A percentile compares a stretch with the other conserved stretches of the same genome.
Conservation (phyloP, 2,329 filamentous ascomycete genomes). For the Penicillium glabrum region DNA sequence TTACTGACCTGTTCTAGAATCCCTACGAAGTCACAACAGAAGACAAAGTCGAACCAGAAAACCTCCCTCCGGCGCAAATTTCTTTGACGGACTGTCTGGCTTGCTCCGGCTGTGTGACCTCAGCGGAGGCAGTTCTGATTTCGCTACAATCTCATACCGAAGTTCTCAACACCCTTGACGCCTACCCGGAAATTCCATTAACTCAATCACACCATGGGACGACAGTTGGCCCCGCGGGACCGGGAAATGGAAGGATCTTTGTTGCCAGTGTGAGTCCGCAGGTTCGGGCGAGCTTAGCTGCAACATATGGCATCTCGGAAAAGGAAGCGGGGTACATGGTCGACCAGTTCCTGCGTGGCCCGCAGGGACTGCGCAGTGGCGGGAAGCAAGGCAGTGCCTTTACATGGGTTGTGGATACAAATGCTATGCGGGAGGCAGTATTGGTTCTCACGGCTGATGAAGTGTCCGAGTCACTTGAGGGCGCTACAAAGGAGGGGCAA, state of each 20-base stretch:
- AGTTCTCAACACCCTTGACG: constrained; percentile 79
- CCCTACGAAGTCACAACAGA: constrained; percentile 89
- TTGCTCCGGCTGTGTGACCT: constrained; percentile 96
- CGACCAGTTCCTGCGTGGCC: constrained; percentile 71
- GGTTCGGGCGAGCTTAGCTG: constrained; percentile 82
- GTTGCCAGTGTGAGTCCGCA: constrained; percentile 93
- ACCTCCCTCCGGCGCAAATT: constrained; percentile 78
- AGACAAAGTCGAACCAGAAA: constrained; percentile 63
- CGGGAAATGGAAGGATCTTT: constrained; percentile 68
- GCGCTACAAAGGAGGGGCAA: constrained; percentile 11
- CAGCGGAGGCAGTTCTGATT: constrained; percentile 94
- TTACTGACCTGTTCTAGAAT: constrained; percentile 44
- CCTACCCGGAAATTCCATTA: constrained; percentile 47
- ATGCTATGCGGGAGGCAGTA: constrained; percentile 75
- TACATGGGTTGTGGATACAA: constrained; percentile 88
- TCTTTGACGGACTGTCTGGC: constrained; percentile 96
- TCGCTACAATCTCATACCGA: constrained; percentile 92
- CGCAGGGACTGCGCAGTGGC: constrained; percentile 66
- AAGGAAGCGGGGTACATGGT: constrained; percentile 78
- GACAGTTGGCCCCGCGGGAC: constrained; percentile 44
- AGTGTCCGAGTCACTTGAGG: constrained; percentile 49
- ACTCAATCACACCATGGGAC: constrained; percentile 19
- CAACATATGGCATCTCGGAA: constrained; percentile 74
- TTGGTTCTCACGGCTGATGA: constrained; percentile 79
- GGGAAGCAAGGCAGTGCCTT: constrained; percentile 76